Evolutionary conservation across 805 yeast species (phyloP), one percentile per base, ranked within the genome.

Genomic region (Blastobotrys attinorum): DNA sequence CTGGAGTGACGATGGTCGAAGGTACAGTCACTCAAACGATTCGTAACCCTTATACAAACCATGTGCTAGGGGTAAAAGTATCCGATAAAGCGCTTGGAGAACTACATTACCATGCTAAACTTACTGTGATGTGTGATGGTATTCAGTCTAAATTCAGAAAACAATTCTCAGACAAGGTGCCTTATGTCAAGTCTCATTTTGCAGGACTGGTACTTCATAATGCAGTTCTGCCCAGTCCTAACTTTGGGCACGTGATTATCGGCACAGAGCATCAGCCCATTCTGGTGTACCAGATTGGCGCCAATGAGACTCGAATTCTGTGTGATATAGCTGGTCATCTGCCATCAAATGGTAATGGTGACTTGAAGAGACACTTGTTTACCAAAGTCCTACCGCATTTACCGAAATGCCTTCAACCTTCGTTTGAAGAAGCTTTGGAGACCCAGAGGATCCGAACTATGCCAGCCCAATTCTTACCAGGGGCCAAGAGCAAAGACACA

Each of bases 381-480:
- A 55, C 69, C 3, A 65, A 70, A 16, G 94, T 89, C 15, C 65
- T 78, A 45, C 84, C 89, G 25, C 64, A 72, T 40, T 60, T 92
- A 41, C 98, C 98, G 13, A 61, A 69, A 39, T 56, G 63, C 22
- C 62, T 83, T 39, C 69, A 72, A 54, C 85, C 94, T 5, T 74
- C 92, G 11, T 86, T 90, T 59, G 64, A 64, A 40, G 62, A 63
- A 21, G 94, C 97, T 1, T 55, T 90, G 35, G 63, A 67, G 16
- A 68, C 69, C 8, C 70, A 71, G 31, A 74, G 81, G 55, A 76
- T 83, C 62, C 77, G 83, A 48, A 75, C 86, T 37, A 90, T 90
- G 97, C 97, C 98, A 40, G 89, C 88, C 64, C 95, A 92, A 54
- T 92, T 76, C 64, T 69, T 92, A 40, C 76, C 94, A 20, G 97